A percentile compares a stretch with the other conserved stretches of the same genome.
Evolutionary conservation across 176 grass and related monocot species (phyloP).

Genomic region (Eragrostis curvula): DNA sequence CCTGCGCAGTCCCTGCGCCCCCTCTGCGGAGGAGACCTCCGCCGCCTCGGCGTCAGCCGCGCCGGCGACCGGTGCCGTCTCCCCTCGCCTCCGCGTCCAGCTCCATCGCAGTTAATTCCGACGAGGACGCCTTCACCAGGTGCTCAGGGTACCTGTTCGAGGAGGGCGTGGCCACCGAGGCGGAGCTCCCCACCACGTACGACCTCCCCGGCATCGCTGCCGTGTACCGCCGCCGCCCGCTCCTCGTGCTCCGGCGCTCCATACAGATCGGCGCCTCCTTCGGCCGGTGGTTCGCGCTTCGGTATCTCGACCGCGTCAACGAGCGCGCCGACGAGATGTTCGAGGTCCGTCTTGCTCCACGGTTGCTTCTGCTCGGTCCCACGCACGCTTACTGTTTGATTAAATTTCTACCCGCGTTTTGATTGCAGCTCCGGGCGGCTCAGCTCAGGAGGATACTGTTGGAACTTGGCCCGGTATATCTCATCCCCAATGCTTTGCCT

Average conservation of each 20-base stretch:
- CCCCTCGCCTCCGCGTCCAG: slow-evolving; percentile 21
- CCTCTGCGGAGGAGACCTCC: slow-evolving; percentile 1
- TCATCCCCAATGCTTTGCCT: background rate
- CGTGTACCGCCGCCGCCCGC: slow-evolving; percentile 79
- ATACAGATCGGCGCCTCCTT: slow-evolving; percentile 78
- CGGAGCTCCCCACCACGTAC: slow-evolving; percentile 65
- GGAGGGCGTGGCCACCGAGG: slow-evolving; percentile 59
- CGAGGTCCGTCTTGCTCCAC: slow-evolving; percentile 37
- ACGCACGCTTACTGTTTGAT: slow-evolving; percentile 29
- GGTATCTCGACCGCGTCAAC: slow-evolving; percentile 70
- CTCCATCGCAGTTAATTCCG: slow-evolving; percentile 21
- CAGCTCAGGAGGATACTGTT: slow-evolving; percentile 82
- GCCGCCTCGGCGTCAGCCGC: slow-evolving; percentile 17
- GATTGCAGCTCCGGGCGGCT: slow-evolving; percentile 71
- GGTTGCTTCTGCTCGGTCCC: background rate
- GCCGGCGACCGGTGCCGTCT: slow-evolving; percentile 2
- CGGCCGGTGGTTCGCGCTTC: slow-evolving; percentile 79
- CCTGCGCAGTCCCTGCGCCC: background rate
- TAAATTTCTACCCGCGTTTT: slow-evolving; percentile 21
- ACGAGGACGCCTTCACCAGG: slow-evolving; percentile 90
- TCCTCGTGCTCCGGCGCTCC: slow-evolving; percentile 82
- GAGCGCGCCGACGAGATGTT: slow-evolving; percentile 87
- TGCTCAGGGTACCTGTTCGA: slow-evolving; percentile 89
- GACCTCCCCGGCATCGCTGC: slow-evolving; percentile 52
- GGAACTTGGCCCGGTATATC: slow-evolving; percentile 84